These are phyloP conservation scores for Solidago caesia DNA, from an alignment of 129 eudicot species.

Conservation along the genomic window DNA sequence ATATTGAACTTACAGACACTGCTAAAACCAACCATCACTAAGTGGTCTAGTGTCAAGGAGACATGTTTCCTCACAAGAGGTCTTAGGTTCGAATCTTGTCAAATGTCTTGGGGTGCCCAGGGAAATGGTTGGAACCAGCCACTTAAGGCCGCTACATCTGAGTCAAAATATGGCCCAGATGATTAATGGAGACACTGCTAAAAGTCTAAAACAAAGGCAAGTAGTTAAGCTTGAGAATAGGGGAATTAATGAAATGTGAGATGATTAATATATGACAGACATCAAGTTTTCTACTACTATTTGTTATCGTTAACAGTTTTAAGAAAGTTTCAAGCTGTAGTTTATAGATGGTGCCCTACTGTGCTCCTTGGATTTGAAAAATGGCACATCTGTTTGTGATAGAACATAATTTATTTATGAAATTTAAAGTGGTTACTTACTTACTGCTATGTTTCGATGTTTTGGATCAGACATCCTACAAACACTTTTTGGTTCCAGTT, in stretches of 20 bases:
- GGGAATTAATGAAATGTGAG: background rate
- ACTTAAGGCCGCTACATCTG: too few relatives aligned
- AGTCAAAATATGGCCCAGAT: too few relatives aligned
- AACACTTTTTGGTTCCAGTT: background rate
- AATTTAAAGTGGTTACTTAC: background rate
- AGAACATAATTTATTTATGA: background rate
- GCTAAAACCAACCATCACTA: too few relatives aligned
- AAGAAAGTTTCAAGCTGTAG: background rate
- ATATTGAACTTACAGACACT: background rate
- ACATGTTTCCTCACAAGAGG: too few relatives aligned
- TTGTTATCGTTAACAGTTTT: background rate
- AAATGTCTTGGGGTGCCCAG: too few relatives aligned
- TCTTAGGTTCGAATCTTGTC: too few relatives aligned
- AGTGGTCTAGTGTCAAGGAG: too few relatives aligned
- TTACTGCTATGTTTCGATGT: background rate
- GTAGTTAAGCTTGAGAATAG: background rate
- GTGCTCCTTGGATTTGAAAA: background rate
- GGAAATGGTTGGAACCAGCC: too few relatives aligned
- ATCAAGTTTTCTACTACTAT: too few relatives aligned
- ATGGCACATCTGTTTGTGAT: background rate
- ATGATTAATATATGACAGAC: conserved; percentile 6
- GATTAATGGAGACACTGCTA: background rate
- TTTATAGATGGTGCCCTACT: conserved; percentile 3
- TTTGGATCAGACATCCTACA: background rate
- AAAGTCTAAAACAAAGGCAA: background rate